Percentiles rank a stretch among this genome's conserved stretches.
These are phyloP conservation scores for Kwoniella shivajii DNA, from an alignment of 1,284 basidiomycete species.

Conservation along the genomic window DNA sequence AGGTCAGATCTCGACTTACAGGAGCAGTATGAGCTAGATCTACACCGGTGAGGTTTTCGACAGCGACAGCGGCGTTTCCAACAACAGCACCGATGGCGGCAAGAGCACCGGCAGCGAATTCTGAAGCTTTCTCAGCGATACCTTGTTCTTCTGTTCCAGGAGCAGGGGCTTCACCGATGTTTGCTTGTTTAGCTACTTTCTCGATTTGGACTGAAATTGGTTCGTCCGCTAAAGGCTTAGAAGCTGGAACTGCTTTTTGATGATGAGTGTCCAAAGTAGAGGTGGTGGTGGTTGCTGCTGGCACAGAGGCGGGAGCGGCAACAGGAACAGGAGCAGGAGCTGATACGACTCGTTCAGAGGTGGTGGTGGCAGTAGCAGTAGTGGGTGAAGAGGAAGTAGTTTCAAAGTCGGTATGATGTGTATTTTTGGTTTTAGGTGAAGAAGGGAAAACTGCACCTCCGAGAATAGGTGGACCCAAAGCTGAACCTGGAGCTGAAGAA, in stretches of 20 bases:
- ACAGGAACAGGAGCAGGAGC: conserved; percentile 1
- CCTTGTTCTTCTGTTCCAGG: conserved; percentile 19
- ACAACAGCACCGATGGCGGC: conserved; percentile 35
- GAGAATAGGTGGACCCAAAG: conserved; percentile 19
- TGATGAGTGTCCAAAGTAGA: background rate
- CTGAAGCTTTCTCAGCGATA: conserved; percentile 30
- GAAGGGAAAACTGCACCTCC: conserved; percentile 11
- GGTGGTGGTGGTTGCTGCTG: conserved; percentile 2
- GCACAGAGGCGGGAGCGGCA: conserved; percentile 4
- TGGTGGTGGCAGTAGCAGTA: conserved; percentile 1
- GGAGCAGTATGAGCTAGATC: conserved; percentile 43
- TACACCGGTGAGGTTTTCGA: conserved; percentile 45
- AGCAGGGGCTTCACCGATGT: conserved; percentile 34
- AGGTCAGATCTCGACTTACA: conserved; percentile 30
- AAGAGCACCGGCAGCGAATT: conserved; percentile 33
- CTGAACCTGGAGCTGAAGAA: conserved; percentile 32
- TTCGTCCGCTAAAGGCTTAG: conserved; percentile 18
- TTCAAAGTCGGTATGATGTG: too few relatives aligned
- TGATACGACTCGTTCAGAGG: too few relatives aligned
- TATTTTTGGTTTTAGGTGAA: background rate
- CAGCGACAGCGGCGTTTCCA: conserved; percentile 31
- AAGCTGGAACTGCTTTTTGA: conserved; percentile 9
- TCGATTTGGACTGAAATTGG: conserved; percentile 31
- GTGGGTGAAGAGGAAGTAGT: background rate
- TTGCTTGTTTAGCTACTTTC: conserved; percentile 34